phyloP scores from a whole-genome alignment of 139 green algal species.

The Pleodorina starrii region DNA sequence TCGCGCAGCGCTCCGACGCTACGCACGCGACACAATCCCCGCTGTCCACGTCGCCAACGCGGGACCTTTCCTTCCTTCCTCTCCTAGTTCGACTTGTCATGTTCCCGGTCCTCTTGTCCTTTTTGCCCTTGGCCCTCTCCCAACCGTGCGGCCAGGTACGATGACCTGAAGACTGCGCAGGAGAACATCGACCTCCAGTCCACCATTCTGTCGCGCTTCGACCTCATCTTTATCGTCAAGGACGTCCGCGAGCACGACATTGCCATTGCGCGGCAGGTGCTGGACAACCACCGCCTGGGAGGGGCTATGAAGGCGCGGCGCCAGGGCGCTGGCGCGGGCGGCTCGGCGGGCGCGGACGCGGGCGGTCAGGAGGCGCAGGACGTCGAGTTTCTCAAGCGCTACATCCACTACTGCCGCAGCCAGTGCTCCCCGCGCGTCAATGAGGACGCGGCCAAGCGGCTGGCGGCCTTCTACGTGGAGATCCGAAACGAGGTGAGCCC shows the following conservation, averaged over 20 bases:
- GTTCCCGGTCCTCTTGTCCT: too few relatives aligned
- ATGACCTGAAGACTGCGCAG: conserved; percentile 89
- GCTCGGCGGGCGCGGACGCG: background rate
- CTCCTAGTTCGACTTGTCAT: too few relatives aligned
- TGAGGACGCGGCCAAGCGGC: conserved; percentile 71
- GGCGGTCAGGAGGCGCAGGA: conserved; percentile 62
- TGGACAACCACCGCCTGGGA: conserved; percentile 77
- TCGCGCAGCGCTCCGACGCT: too few relatives aligned
- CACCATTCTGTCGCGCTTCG: conserved; percentile 99
- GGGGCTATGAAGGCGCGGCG: background rate
- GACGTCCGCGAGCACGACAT: conserved; percentile 90
- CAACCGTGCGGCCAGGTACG: conserved; percentile 78
- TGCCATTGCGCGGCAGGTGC: conserved; percentile 77
- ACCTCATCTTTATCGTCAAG: conserved; percentile 99
- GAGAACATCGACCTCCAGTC: conserved; percentile 99
- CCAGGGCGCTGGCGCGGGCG: background rate
- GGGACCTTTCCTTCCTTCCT: too few relatives aligned
- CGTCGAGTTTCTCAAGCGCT: conserved; percentile 90
- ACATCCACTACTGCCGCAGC: conserved; percentile 92
- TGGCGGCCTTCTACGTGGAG: conserved; percentile 92
- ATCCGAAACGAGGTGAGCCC: conserved; percentile 85
- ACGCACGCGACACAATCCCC: too few relatives aligned
- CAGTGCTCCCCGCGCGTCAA: conserved; percentile 86
- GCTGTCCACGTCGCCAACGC: too few relatives aligned
- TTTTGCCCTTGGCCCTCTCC: too few relatives aligned